Base-by-base conservation (phyloP, 306 rosid species). In the Quercus robur region DNA sequence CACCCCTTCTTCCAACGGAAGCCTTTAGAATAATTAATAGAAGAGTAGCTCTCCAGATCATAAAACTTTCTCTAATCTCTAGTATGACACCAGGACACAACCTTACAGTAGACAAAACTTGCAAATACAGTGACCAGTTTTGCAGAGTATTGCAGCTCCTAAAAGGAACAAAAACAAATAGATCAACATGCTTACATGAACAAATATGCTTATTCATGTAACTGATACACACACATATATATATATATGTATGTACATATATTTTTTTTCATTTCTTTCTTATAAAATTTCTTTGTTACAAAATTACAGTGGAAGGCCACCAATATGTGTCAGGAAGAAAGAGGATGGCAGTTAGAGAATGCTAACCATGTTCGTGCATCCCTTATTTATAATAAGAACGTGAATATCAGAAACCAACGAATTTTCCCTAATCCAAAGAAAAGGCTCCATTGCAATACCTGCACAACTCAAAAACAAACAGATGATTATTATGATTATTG, bases 371-470 rank as follows among this genome's bases (percentile, higher is more conserved):
- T 74, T 76, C 73, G 52, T 74, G 83, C 57, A 64, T 31, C 5
- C 30, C 33, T 20, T 6, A 6, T 17, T 64, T 33, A 31, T 19
- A 30, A 20, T 55, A 56, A 35, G 49, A 25, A 44, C 52, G 2
- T 19, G 21, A 52, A 70, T n/a, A 33, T 19, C 46, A 8, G 2
- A 1, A 67, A 35, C 62, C 72, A 49, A 72, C 44, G 15, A 23
- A 13, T 8, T 71, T 78, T 68, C 35, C 74, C 74, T 86, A 96
- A 85, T 87, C 95, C 85, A 96, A 83, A 25, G 99, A 93, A 88
- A 96, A 96, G 56, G 93, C 84, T 86, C 97, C 98, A 69, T 74
- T 74, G 74, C 99, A 95, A 73, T 95, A 95, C 91, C 99, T 95
- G 85, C 80, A 85, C 70, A 57, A 70, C 25, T 46, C 73, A 74